These are phyloP conservation scores for Lipomyces spencermartinsiae DNA, from an alignment of 805 yeast species.

Conservation along the genomic window DNA sequence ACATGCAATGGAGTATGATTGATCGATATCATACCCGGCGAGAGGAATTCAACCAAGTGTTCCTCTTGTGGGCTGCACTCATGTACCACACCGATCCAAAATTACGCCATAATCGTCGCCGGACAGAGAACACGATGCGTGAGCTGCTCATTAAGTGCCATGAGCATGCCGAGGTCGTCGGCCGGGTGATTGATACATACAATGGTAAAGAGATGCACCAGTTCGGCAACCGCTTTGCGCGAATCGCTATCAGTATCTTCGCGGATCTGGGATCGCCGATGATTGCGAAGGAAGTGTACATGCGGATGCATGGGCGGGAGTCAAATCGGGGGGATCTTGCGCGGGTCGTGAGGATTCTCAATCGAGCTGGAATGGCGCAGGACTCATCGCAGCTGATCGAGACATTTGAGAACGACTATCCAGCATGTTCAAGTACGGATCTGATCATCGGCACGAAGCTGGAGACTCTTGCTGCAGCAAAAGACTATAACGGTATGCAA, in stretches of 20 bases:
- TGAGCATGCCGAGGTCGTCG: conserved; percentile 6
- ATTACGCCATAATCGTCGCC: conserved; percentile 8
- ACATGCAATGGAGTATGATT: conserved; percentile 29
- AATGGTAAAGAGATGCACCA: background rate
- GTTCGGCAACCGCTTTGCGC: conserved; percentile 24
- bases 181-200: background rate
- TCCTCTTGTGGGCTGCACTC: conserved; percentile 20
- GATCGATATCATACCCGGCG: conserved; percentile 11
- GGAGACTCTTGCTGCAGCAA: conserved; percentile 21
- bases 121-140: conserved; percentile 8
- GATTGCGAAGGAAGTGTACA: conserved; percentile 17
- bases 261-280: conserved; percentile 20
- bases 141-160: conserved; percentile 14
- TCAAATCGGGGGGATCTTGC: conserved; percentile 19
- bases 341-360: conserved; percentile 12
- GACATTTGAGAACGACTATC: conserved; percentile 11
- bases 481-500: conserved; percentile 28
- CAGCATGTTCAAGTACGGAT: background rate
- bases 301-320: conserved; percentile 7
- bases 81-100: conserved; percentile 18
- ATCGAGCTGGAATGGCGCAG: background rate
- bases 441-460: conserved; percentile 21
- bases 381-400: conserved; percentile 20
- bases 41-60: conserved; percentile 15
- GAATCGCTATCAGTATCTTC: conserved; percentile 15